Percentiles rank a stretch among this genome's conserved stretches.
These are phyloP conservation scores for Passalora sequoiae DNA, from an alignment of 2,329 filamentous ascomycete species.

Conservation along the genomic window DNA sequence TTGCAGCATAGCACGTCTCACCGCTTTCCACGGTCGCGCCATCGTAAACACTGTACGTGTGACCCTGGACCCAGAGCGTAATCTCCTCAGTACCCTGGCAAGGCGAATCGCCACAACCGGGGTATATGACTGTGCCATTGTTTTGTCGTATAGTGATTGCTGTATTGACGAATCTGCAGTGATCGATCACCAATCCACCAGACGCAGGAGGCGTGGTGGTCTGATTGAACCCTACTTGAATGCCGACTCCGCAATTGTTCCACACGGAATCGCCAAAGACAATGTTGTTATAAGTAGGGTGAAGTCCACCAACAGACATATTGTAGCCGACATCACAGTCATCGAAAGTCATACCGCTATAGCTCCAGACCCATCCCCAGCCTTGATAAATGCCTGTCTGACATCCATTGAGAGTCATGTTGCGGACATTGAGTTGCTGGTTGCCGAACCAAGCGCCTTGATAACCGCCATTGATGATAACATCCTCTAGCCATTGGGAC, in stretches of 20 bases:
- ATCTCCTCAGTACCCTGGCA: slow-evolving; percentile 57
- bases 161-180: slow-evolving; percentile 68
- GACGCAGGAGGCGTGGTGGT: slow-evolving; percentile 61
- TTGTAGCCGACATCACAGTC: slow-evolving; percentile 62
- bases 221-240: slow-evolving; percentile 66
- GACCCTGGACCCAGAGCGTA: slow-evolving; percentile 66
- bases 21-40: not conserved
- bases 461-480: slow-evolving; percentile 76
- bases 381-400: slow-evolving; percentile 82
- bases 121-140: slow-evolving; percentile 58
- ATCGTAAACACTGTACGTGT: slow-evolving; percentile 51
- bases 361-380: slow-evolving; percentile 86
- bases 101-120: slow-evolving; percentile 19
- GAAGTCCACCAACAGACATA: slow-evolving; percentile 52
- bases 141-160: slow-evolving; percentile 58
- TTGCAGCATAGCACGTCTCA: slow-evolving; percentile 25
- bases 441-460: slow-evolving; percentile 75
- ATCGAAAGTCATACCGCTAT: slow-evolving; percentile 66
- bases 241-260: slow-evolving; percentile 66
- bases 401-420: slow-evolving; percentile 75
- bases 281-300: slow-evolving; percentile 69
- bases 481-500: slow-evolving; percentile 76
- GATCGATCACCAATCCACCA: slow-evolving; percentile 78
- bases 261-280: slow-evolving; percentile 74
- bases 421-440: slow-evolving; percentile 83